Percentiles rank a stretch among this genome's conserved stretches.
Conservation (phyloP, 2,329 filamentous ascomycete species). For the Cadophora luteo-olivacea region DNA sequence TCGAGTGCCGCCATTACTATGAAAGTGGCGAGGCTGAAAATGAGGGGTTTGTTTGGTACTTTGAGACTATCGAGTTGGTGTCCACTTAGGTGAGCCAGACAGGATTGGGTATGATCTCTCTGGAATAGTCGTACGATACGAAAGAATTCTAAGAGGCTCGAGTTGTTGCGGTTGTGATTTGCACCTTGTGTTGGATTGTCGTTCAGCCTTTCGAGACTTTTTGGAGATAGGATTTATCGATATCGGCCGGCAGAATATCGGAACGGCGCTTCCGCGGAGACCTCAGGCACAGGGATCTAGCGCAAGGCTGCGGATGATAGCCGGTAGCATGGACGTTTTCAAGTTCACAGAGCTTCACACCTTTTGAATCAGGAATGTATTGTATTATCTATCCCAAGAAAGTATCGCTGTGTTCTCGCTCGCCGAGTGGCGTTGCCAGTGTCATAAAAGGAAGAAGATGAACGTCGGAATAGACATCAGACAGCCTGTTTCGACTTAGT, state of each 20-base stretch:
- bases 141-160: too few species aligned
- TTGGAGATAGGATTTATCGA: background rate
- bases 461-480: background rate
- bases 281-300: background rate
- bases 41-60: background rate
- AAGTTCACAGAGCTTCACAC: too few species aligned
- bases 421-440: background rate
- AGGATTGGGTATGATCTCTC: background rate
- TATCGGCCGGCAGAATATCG: slow-evolving; percentile 5
- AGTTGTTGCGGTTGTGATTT: background rate
- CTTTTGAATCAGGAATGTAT: too few species aligned
- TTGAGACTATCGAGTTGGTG: background rate
- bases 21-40: slow-evolving; percentile 2
- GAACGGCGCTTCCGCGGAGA: background rate
- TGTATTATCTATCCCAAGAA: background rate
- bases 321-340: too few species aligned
- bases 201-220: slow-evolving; percentile 2
- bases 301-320: background rate
- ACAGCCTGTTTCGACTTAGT: background rate
- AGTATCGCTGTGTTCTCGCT: background rate
- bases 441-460: background rate
- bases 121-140: background rate
- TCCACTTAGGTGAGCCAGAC: background rate
- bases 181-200: background rate
- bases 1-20: slow-evolving; percentile 49